Base-by-base conservation (phyloP, 352 stramenopile genomes). In the Pythium chondricola region DNA sequence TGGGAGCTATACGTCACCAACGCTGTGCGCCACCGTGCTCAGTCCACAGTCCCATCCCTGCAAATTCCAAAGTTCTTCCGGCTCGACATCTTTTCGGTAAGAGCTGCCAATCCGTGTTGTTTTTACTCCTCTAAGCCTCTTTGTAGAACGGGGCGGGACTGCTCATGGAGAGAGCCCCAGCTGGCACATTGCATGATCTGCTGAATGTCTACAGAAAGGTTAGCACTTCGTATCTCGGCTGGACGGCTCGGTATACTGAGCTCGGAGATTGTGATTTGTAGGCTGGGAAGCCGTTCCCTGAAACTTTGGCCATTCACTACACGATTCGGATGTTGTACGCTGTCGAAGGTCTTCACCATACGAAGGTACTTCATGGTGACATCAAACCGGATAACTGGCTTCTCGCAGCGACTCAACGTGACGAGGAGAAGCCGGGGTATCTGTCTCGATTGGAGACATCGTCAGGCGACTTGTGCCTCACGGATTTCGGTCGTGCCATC, bases 351-450 rank as follows among this genome's bases (percentile, higher is more conserved):
- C 59, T 95, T 27, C 83, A 95, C 37, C 26, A 40, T 8, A 67
- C 67, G 6, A 60, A 78, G 0, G 54, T 95, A 53, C 61, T 95
- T 4, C 83, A 95, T 33, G 83, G 83, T 21, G 83, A 95, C 44
- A 71, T 95, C 37, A 95, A 95, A 49, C 83, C 83, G 7, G 82
- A 95, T 37, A 95, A 95, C 51, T 95, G 83, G 83, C 55, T 95
- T 10, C 52, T 95, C 25, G 54, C 65, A 22, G 56, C 64, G 59
- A 74, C 30, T 29, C 17, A 56, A 47, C 9, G 42, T 43, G 33
- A 26, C 44, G 7, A 55, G 50, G 1, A 45, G 57, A n/a, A n/a
- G n/a, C n/a, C n/a, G n/a, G n/a, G n/a, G n/a, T n/a, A n/a, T n/a
- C n/a, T n/a, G n/a, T n/a, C n/a, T n/a, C n/a, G n/a, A n/a, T n/a